Percentiles rank a stretch among this genome's conserved stretches.
These are phyloP conservation scores for Aspergillus bertholletiae DNA, from an alignment of 495 filamentous ascomycete species.

Conservation along the genomic window DNA sequence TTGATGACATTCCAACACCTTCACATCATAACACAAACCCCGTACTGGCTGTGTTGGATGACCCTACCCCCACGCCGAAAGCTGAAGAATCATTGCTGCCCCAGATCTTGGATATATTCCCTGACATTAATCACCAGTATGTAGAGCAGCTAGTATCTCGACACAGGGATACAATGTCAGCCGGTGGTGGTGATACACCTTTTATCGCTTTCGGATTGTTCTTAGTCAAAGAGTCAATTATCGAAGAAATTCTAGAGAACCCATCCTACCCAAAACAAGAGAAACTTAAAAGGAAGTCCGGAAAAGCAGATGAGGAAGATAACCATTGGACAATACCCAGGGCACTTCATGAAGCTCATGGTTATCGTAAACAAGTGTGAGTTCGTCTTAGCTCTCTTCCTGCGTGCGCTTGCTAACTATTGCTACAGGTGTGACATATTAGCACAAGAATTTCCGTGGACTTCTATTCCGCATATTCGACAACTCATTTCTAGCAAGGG, in stretches of 20 bases:
- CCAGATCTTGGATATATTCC: slow-evolving; percentile 46
- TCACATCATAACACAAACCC: neutral
- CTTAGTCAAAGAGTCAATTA: slow-evolving; percentile 19
- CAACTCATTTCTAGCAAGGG: slow-evolving; percentile 9
- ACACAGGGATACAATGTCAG: neutral
- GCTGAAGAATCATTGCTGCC: slow-evolving; percentile 16
- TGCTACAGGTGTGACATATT: slow-evolving; percentile 3
- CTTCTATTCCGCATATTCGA: slow-evolving; percentile 11
- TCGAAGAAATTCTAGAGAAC: slow-evolving; percentile 41
- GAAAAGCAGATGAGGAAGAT: slow-evolving; percentile 31
- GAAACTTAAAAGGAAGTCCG: slow-evolving; percentile 38
- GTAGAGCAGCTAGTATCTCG: slow-evolving; percentile 34
- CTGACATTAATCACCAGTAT: slow-evolving; percentile 44
- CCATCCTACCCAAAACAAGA: slow-evolving; percentile 47
- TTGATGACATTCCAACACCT: neutral
- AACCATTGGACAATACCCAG: slow-evolving; percentile 29
- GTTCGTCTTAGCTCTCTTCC: neutral
- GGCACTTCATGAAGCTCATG: neutral
- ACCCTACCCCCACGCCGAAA: neutral
- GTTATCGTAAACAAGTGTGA: slow-evolving; percentile 13
- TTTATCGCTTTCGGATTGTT: slow-evolving; percentile 9
- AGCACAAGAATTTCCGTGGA: slow-evolving; percentile 9
- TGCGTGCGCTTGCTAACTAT: neutral
- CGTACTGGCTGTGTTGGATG: neutral
- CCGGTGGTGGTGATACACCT: neutral